Evolutionary conservation across 768 basidiomycete species (phyloP).

Genomic region (Boletus pseudopeckii): DNA sequence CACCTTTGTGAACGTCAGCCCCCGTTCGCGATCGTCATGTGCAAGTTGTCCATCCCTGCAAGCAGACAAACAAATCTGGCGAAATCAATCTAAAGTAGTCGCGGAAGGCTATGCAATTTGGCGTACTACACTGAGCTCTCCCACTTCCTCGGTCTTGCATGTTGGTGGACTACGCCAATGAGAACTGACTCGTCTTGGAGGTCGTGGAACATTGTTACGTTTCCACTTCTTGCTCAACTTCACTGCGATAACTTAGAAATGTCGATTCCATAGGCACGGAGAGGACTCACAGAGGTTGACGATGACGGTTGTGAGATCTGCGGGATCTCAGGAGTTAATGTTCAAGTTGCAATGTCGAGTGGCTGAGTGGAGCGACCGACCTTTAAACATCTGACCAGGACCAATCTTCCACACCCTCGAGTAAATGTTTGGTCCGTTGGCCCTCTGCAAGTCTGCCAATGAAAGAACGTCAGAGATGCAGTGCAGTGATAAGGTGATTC

Average conservation of each 20-base stretch:
- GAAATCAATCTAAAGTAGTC: background rate
- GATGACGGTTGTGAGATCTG: slow-evolving; percentile 8
- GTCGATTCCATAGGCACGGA: background rate
- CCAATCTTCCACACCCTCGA: slow-evolving; percentile 15
- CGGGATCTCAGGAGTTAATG: background rate
- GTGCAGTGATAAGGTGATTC: background rate
- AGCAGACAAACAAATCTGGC: slow-evolving; percentile 26
- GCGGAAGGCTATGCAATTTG: background rate
- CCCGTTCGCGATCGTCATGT: slow-evolving; percentile 17
- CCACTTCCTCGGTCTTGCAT: slow-evolving; percentile 4
- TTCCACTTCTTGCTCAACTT: slow-evolving; percentile 1
- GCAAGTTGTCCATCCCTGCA: slow-evolving; percentile 26
- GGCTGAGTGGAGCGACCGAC: background rate
- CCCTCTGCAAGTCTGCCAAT: slow-evolving; percentile 19
- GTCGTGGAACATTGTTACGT: background rate
- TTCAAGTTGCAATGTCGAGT: background rate
- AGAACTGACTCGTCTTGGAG: slow-evolving; percentile 7
- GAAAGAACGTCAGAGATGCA: background rate
- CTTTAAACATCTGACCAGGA: slow-evolving; percentile 14
- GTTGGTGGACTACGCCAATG: slow-evolving; percentile 3
- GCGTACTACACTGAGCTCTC: slow-evolving; percentile 20
- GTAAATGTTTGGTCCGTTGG: slow-evolving; percentile 10
- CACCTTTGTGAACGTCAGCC: slow-evolving; percentile 27
- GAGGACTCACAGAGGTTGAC: slow-evolving; percentile 10
- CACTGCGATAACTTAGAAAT: slow-evolving; percentile 3